These are phyloP conservation scores for Galerina marginata DNA, from an alignment of 768 basidiomycete genomes.

Conservation along the genomic window DNA sequence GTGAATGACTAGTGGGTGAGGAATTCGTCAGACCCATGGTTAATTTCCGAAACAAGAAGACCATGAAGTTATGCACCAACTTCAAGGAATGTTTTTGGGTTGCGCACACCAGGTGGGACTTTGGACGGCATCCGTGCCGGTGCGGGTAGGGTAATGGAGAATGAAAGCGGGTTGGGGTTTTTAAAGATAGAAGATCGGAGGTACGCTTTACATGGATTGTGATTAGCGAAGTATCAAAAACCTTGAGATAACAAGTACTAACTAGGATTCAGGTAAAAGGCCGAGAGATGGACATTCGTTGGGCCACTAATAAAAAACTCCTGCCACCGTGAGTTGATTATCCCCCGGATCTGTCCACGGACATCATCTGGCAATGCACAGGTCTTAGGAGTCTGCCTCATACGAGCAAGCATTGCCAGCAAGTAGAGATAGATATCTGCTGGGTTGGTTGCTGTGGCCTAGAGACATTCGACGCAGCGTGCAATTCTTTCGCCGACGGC, in stretches of 20 bases:
- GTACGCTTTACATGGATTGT: conserved; percentile 15
- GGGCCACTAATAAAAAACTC: conserved; percentile 35
- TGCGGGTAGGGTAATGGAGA: conserved; percentile 26
- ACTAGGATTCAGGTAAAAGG: conserved; percentile 41
- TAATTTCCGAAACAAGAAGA: conserved; percentile 23
- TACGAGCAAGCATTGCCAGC: conserved; percentile 33
- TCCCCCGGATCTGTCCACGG: conserved; percentile 29
- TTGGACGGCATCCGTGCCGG: conserved; percentile 20
- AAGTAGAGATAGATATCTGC: conserved; percentile 42
- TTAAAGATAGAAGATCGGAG: conserved; percentile 30
- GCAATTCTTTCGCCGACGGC: conserved; percentile 31
- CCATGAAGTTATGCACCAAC: conserved; percentile 26
- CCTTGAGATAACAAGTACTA: not conserved
- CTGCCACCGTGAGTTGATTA: conserved; percentile 31
- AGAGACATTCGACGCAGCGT: conserved; percentile 35
- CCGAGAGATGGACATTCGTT: conserved; percentile 34
- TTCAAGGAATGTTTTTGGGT: conserved; percentile 31
- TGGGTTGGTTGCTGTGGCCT: conserved; percentile 29
- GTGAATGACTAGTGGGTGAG: conserved; percentile 20
- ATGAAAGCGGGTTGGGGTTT: conserved; percentile 31
- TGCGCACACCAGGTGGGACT: conserved; percentile 26
- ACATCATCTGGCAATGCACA: conserved; percentile 23
- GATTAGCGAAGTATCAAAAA: not conserved
- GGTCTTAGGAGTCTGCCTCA: conserved; percentile 22
- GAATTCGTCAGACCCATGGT: conserved; percentile 22